Base-by-base conservation (phyloP, 2,329 filamentous ascomycete species). In the Xylariaceae sp. region DNA sequence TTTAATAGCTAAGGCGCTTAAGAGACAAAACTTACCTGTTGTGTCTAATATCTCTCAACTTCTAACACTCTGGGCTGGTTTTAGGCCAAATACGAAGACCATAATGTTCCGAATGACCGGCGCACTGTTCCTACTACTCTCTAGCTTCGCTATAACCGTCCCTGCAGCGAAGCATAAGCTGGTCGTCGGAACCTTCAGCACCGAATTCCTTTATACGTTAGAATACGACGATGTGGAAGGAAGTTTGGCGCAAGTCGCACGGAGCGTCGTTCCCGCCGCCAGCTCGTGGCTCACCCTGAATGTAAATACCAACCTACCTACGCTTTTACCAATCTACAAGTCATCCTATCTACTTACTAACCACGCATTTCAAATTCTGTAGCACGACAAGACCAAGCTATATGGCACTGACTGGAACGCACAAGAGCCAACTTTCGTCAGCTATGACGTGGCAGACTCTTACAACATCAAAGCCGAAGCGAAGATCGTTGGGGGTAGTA, bases 281-380 rank as follows among this genome's bases (percentile, higher is more conserved):
- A 67, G 64, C 31, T 69, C 66, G 7, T 73, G 69, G 70, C 67
- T 73, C 45, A 46, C 70, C 3, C 51, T 73, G 36, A 73, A 67
- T 58, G 71, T 69, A 56, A 65, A 65, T 51, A 31, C n/a, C 43
- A 21, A 19, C 28, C 45, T 21, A 14, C 6, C 4, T 26, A 8
- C 6, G 39, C 3, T 31, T 17, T 36, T 39, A 55, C 34, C 17
- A 39, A n/a, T n/a, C n/a, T n/a, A n/a, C n/a, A n/a, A n/a, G n/a
- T n/a, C n/a, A n/a, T n/a, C n/a, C n/a, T n/a, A n/a, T n/a, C n/a
- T n/a, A n/a, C n/a, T n/a, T n/a, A n/a, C n/a, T n/a, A n/a, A n/a
- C n/a, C 14, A 24, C 11, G 14, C 14, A 31, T 14, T 16, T 12
- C 34, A 45, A 36, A 43, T 8, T 24, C 33, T 47, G 21, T 43